Evolutionary conservation across 2,329 filamentous ascomycete genomes (phyloP), one percentile per base, ranked within the genome.

Genomic region (Fusarium torulosum): DNA sequence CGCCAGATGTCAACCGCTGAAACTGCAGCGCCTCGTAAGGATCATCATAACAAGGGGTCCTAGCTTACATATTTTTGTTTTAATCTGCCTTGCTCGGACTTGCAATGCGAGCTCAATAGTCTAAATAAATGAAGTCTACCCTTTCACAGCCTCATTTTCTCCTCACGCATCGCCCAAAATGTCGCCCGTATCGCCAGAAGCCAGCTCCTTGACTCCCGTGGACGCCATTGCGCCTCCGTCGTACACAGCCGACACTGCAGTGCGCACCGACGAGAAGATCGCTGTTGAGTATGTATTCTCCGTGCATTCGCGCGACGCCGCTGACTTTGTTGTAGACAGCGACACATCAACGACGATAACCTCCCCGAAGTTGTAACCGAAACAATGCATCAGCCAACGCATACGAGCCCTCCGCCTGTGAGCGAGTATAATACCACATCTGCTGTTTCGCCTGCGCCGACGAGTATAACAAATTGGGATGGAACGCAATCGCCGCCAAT

Each of bases 291-390:
- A 35, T 2, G 63, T 58, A 11, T 17, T 13, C 7, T 10, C 9
- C 5, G 20, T 11, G 10, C 3, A 4, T 9, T n/a, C 2, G n/a
- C 20, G 19, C 31, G 17, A 37, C 41, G 17, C 17, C 2, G n/a
- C 59, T 52, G 25, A 61, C 35, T 33, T 17, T 14, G 15, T 35
- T 2, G 0, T 13, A 70, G 67, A 17, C 27, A 64, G 3, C 54
- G 11, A 1, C 56, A 31, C 23, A 40, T 63, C 29, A 57, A 74
- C 53, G 69, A 73, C 56, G 56, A 62, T 4, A 69, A 70, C 46
- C 71, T 73, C 51, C 71, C 71, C 59, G 71, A 73, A 55, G 71
- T 74, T 41, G 71, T 73, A 0, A 41, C 43, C 40, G 56, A 59
- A 7, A 20, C 53, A 31, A 41, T 41, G 20, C 21, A 40, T 21